phyloP scores from a whole-genome alignment of 2,329 filamentous ascomycete genomes.

The Fusarium brevicatenulatum region DNA sequence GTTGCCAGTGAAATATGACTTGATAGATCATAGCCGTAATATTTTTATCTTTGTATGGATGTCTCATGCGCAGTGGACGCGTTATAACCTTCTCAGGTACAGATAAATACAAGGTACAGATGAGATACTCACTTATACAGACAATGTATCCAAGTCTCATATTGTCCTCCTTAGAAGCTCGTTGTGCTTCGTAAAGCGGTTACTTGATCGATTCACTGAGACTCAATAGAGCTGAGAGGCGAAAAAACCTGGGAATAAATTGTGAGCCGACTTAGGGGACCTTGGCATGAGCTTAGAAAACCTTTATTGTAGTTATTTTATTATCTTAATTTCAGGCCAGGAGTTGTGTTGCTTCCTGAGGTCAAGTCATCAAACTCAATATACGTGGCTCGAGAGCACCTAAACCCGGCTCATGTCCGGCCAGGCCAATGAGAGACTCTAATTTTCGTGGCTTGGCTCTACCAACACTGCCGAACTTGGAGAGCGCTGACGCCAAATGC shows the following conservation, averaged over 20 bases:
- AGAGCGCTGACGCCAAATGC: neutral
- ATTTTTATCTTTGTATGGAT: neutral
- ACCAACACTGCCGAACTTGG: neutral
- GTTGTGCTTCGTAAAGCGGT: too few relatives aligned
- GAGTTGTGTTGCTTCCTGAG: too few relatives aligned
- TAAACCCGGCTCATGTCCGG: neutral
- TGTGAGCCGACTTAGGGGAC: rapidly evolving
- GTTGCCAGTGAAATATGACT: neutral
- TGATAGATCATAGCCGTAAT: neutral
- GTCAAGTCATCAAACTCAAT: neutral
- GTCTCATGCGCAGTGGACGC: neutral
- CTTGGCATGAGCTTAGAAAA: neutral
- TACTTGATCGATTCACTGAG: neutral
- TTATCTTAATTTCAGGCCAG: too few relatives aligned
- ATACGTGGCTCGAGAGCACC: too few relatives aligned
- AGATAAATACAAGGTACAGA: too few relatives aligned
- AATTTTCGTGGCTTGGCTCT: neutral
- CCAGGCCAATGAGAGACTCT: neutral
- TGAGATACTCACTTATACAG: too few relatives aligned
- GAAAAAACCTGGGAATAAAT: neutral
- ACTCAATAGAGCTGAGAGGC: neutral
- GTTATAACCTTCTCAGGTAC: rapidly evolving
- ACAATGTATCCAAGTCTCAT: neutral
- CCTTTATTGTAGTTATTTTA: too few relatives aligned
- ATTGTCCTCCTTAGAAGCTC: rapidly evolving